phyloP scores from a whole-genome alignment of 2,329 filamentous ascomycete genomes.

The Akanthomyces muscarius region DNA sequence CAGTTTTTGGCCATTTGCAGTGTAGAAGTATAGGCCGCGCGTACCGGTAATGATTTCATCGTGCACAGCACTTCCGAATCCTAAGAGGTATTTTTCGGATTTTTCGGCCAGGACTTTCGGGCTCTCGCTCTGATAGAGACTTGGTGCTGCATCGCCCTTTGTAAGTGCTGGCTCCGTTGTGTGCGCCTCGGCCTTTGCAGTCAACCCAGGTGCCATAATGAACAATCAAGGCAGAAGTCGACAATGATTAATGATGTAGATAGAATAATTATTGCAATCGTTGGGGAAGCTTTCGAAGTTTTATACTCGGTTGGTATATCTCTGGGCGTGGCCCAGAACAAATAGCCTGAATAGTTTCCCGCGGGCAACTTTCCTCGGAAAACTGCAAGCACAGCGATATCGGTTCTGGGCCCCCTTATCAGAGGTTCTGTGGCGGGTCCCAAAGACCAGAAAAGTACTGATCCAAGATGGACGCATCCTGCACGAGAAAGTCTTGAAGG shows the following conservation, averaged over 20 bases:
- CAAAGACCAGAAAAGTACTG: slow-evolving; percentile 34
- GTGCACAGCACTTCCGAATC: slow-evolving; percentile 27
- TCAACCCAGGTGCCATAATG: slow-evolving; percentile 24
- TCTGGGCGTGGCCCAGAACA: not conserved
- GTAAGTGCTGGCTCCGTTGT: not conserved
- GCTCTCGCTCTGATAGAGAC: slow-evolving; percentile 23
- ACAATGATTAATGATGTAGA: not conserved
- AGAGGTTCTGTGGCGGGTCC: slow-evolving; percentile 34
- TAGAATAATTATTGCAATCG: too few species aligned
- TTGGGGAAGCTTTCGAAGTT: too few species aligned
- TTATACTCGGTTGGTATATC: too few species aligned
- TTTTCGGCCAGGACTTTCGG: slow-evolving; percentile 24
- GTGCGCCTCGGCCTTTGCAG: not conserved
- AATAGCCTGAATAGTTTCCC: slow-evolving; percentile 9
- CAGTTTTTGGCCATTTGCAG: slow-evolving; percentile 41
- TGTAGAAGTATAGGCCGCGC: slow-evolving; percentile 44
- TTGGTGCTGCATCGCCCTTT: slow-evolving; percentile 19
- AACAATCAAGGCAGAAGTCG: not conserved
- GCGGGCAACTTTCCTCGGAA: slow-evolving; percentile 18
- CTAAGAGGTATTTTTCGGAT: slow-evolving; percentile 24
- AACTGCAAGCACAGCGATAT: not conserved
- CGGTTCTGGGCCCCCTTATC: slow-evolving; percentile 21
- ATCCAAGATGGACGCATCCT: slow-evolving; percentile 32
- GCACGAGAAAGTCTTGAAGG: slow-evolving; percentile 28
- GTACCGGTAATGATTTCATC: slow-evolving; percentile 40